These are phyloP conservation scores for Punctularia strigosozonata DNA, from an alignment of 768 basidiomycete genomes.

Conservation along the genomic window DNA sequence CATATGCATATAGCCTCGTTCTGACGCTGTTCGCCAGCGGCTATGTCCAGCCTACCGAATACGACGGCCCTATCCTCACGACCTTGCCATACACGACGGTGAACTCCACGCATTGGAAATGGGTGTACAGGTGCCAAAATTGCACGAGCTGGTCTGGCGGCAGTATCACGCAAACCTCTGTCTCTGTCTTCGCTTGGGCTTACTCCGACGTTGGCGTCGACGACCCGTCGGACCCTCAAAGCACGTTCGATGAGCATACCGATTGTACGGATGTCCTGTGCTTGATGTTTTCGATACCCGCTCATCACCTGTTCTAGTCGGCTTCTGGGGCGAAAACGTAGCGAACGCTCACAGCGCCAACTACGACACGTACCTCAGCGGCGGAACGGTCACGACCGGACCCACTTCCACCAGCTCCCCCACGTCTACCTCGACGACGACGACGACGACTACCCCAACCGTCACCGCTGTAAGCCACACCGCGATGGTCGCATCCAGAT, in stretches of 20 bases:
- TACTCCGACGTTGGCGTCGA: slow-evolving; percentile 30
- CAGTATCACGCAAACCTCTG: slow-evolving; percentile 21
- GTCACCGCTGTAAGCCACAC: slow-evolving; percentile 22
- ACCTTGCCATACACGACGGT: slow-evolving; percentile 36
- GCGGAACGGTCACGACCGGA: no score
- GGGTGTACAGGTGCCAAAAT: slow-evolving; percentile 57
- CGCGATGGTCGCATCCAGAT: slow-evolving; percentile 2
- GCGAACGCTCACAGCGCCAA: slow-evolving; percentile 31
- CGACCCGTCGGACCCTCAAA: slow-evolving; percentile 35
- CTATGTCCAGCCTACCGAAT: slow-evolving; percentile 39
- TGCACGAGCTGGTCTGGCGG: slow-evolving; percentile 42
- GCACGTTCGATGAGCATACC: slow-evolving; percentile 43
- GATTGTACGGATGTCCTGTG: slow-evolving; percentile 31
- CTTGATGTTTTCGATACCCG: not conserved
- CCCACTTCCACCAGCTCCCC: slow-evolving; percentile 20
- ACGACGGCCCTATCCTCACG: slow-evolving; percentile 40
- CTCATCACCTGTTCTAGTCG: slow-evolving; percentile 24
- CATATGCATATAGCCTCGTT: not conserved
- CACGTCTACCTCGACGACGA: slow-evolving; percentile 19
- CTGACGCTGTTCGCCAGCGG: slow-evolving; percentile 19
- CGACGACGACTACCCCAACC: slow-evolving; percentile 20
- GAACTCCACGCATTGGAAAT: slow-evolving; percentile 55
- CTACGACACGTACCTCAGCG: slow-evolving; percentile 39
- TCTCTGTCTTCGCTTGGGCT: slow-evolving; percentile 42
- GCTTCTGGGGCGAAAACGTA: slow-evolving; percentile 45